Evolutionary conservation across 1,284 basidiomycete genomes (phyloP), one percentile per base, ranked within the genome.

Genomic region (Fomitopsis betulina): DNA sequence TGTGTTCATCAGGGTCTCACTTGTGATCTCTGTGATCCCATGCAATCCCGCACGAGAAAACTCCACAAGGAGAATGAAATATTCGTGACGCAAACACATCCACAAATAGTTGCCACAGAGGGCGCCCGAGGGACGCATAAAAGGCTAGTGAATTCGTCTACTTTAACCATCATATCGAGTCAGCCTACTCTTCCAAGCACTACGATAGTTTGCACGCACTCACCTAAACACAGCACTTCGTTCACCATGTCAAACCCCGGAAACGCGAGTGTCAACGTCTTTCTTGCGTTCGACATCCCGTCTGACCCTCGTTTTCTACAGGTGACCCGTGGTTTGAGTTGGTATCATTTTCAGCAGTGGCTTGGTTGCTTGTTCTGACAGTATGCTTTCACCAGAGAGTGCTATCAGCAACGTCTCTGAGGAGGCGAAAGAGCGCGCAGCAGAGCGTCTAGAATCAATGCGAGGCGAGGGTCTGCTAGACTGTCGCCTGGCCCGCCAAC

Each of bases 361-460:
- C 50, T 27, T 47, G 23, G 7, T 7, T 30, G 8, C 15, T 13
- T 6, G 45, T 53, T 19, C 52, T 60, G 13, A 60, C 17, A 17
- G 8, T 30, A 30, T 0, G 8, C 21, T 25, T 25, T 27, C n/a
- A n/a, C n/a, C 19, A 49, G 58, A 71, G 69, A 77, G 76, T 32
- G 67, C 73, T 39, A 62, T 80, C 23, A 69, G 73, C 57, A 83
- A 84, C 66, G 72, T 75, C 50, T 80, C 80, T 9, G 74, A 77
- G 5, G 77, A 79, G 56, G 77, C 80, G 1, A 83, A 83, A 65
- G 68, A 73, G 52, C 74, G 78, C 57, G 74, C 76, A 19, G 68
- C 80, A 54, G 65, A 75, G 15, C 70, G 75, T 23, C 71, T 78
- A 60, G 70, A 71, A 53, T 66, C 72, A 17, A 72, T 81, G 73